Percentiles rank a stretch among this genome's conserved stretches.
phyloP scores from a whole-genome alignment of 1,284 basidiomycete species.

The Coniophora puteana region DNA sequence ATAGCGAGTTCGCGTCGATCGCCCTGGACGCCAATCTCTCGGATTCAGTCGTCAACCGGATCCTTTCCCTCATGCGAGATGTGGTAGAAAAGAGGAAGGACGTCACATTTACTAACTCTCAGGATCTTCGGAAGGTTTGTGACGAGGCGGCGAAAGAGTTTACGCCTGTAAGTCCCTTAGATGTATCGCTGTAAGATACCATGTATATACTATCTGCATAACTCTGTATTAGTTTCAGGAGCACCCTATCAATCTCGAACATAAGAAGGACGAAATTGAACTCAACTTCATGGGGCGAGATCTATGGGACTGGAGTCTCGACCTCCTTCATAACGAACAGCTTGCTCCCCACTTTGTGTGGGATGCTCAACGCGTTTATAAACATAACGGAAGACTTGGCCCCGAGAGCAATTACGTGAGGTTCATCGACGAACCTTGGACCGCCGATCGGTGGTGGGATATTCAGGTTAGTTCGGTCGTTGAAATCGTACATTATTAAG shows the following conservation, averaged over 20 bases:
- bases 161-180: no score
- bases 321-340: slow-evolving; percentile 16
- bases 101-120: not conserved
- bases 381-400: slow-evolving; percentile 18
- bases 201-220: no score
- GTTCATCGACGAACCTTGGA: slow-evolving; percentile 26
- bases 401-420: slow-evolving; percentile 9
- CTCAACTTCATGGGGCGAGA: slow-evolving; percentile 13
- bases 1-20: slow-evolving; percentile 3
- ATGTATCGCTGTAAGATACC: no score
- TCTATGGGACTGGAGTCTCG: slow-evolving; percentile 22
- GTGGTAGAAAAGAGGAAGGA: slow-evolving; percentile 7
- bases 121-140: slow-evolving; percentile 2
- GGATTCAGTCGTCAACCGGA: not conserved
- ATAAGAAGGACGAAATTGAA: slow-evolving; percentile 26
- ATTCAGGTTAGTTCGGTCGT: slow-evolving; percentile 20
- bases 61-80: not conserved
- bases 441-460: slow-evolving; percentile 19
- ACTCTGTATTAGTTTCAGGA: slow-evolving; percentile 4
- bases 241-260: slow-evolving; percentile 9
- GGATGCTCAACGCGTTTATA: slow-evolving; percentile 22
- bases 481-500: not conserved
- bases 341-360: slow-evolving; percentile 21
- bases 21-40: not conserved
- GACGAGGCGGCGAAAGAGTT: no score